These are phyloP conservation scores for Cyberlindnera suaveolens DNA, from an alignment of 805 yeast genomes.

Conservation along the genomic window DNA sequence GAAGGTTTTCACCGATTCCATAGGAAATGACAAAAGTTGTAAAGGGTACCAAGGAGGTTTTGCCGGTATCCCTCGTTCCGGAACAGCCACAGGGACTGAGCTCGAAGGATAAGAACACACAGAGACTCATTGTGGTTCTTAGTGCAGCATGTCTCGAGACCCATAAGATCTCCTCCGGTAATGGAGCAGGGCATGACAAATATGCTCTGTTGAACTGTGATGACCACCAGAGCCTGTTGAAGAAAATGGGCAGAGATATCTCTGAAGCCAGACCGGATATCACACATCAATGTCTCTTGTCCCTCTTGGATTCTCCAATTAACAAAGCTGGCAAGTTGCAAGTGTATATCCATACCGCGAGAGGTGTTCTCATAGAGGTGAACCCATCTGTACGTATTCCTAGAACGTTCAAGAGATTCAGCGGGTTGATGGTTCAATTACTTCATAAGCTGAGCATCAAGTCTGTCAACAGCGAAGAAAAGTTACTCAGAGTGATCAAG, in stretches of 20 bases:
- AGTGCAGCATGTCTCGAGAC: slow-evolving; percentile 96
- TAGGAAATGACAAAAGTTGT: neutral
- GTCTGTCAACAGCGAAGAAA: slow-evolving; percentile 93
- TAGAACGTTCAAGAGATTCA: slow-evolving; percentile 94
- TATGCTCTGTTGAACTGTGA: slow-evolving; percentile 94
- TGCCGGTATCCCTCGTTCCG: slow-evolving; percentile 78
- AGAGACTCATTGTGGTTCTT: slow-evolving; percentile 88
- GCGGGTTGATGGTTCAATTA: slow-evolving; percentile 96
- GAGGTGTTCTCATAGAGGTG: slow-evolving; percentile 91
- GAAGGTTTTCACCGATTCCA: neutral
- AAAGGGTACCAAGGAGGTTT: slow-evolving; percentile 14
- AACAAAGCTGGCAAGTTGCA: slow-evolving; percentile 96
- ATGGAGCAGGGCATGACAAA: slow-evolving; percentile 78
- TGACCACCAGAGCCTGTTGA: slow-evolving; percentile 92
- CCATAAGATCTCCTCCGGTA: slow-evolving; percentile 73
- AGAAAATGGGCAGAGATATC: slow-evolving; percentile 95
- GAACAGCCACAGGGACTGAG: slow-evolving; percentile 75
- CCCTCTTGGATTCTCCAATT: slow-evolving; percentile 93
- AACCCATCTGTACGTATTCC: slow-evolving; percentile 97
- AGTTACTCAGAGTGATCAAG: slow-evolving; percentile 86
- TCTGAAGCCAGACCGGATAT: slow-evolving; percentile 99
- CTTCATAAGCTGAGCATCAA: slow-evolving; percentile 89
- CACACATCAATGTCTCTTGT: slow-evolving; percentile 94
- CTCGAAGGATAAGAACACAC: slow-evolving; percentile 80
- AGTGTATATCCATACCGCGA: slow-evolving; percentile 92